A percentile compares a stretch with the other conserved stretches of the same genome.
phyloP scores from a whole-genome alignment of 345 rosid genomes.

The Aurinia saxatilis region DNA sequence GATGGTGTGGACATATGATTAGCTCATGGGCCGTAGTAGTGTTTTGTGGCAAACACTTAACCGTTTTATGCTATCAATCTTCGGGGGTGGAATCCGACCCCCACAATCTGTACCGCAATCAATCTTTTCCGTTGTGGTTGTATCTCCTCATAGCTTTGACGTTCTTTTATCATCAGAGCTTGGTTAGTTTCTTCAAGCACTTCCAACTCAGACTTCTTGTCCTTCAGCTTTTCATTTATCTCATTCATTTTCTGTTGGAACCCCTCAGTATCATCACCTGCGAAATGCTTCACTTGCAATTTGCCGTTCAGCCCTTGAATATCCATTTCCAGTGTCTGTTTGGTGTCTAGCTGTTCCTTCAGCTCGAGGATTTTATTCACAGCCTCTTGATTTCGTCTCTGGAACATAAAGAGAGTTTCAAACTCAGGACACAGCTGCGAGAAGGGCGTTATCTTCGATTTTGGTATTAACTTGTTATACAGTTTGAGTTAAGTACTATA shows the following conservation, averaged over 20 bases:
- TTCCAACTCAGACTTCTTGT: conserved; percentile 43
- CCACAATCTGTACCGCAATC: conserved; percentile 31
- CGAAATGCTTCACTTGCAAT: conserved; percentile 74
- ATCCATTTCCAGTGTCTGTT: conserved; percentile 86
- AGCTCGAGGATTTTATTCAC: conserved; percentile 53
- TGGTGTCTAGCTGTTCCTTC: conserved; percentile 66
- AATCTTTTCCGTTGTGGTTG: conserved; percentile 34
- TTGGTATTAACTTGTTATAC: neutral
- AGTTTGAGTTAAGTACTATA: neutral
- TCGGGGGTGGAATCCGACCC: no score
- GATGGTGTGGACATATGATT: no score
- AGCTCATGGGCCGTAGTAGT: no score
- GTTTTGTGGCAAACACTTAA: no score
- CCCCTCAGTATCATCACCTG: conserved; percentile 66
- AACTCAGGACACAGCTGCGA: conserved; percentile 16
- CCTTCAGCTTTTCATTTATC: conserved; percentile 54
- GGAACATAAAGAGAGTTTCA: conserved; percentile 9
- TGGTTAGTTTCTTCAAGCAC: conserved; percentile 23
- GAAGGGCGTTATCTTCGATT: neutral
- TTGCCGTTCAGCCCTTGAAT: conserved; percentile 82
- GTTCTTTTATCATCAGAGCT: conserved; percentile 33
- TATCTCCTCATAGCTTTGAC: conserved; percentile 37
- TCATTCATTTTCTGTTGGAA: conserved; percentile 65
- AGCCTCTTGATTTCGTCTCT: conserved; percentile 84
- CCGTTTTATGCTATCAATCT: no score